These are phyloP conservation scores for Lolium rigidum DNA, from an alignment of 176 grass and related monocot genomes.

Conservation along the genomic window DNA sequence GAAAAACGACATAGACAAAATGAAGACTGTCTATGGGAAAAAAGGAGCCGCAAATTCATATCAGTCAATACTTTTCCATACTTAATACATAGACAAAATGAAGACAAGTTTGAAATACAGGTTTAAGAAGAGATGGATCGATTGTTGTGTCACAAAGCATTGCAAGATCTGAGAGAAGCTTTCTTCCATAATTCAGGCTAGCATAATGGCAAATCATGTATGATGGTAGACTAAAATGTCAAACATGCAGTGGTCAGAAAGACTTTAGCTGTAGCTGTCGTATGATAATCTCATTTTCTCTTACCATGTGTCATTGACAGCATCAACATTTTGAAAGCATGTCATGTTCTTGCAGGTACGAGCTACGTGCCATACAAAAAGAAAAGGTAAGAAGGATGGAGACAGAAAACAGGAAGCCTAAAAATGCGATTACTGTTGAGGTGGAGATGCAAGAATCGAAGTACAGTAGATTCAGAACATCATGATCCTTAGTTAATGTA, in stretches of 20 bases:
- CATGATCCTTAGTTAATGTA: slow-evolving; percentile 39
- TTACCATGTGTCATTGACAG: neutral
- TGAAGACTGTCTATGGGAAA: neutral
- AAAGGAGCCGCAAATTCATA: neutral
- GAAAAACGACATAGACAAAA: neutral
- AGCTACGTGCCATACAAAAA: slow-evolving; percentile 75
- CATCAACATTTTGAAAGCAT: neutral
- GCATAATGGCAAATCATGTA: neutral
- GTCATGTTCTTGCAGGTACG: slow-evolving; percentile 61
- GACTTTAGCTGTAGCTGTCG: neutral
- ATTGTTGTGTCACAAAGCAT: slow-evolving; percentile 69
- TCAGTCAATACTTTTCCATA: neutral
- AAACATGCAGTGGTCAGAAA: slow-evolving; percentile 4
- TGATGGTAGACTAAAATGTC: neutral
- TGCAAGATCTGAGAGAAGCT: slow-evolving; percentile 72
- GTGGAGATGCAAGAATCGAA: slow-evolving; percentile 93
- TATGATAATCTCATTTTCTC: neutral
- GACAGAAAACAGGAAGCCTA: slow-evolving; percentile 47
- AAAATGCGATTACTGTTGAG: slow-evolving; percentile 61
- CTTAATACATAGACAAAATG: no score
- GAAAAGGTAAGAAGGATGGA: slow-evolving; percentile 72
- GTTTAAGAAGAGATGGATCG: slow-evolving; percentile 65
- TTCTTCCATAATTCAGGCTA: slow-evolving; percentile 23
- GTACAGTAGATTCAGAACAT: slow-evolving; percentile 45
- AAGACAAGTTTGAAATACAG: slow-evolving; percentile 47